Conservation (phyloP, 1,284 basidiomycete species). For the Fomitopsis betulina region DNA sequence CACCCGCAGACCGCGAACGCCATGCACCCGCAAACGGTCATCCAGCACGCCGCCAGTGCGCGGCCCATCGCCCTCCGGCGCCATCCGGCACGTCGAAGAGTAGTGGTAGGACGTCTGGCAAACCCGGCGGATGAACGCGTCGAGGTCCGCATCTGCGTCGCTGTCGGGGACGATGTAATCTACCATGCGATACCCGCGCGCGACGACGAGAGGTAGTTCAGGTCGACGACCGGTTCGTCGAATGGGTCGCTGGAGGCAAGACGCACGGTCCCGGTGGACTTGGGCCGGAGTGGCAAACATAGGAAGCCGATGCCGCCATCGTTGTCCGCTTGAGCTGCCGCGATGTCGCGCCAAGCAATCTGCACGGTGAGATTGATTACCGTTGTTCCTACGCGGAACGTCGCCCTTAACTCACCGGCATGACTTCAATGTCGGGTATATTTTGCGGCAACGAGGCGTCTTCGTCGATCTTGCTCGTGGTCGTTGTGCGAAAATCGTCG, state of each 20-base stretch:
- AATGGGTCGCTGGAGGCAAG: constrained; percentile 29
- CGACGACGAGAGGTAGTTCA: constrained; percentile 14
- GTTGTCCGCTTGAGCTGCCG: neutral
- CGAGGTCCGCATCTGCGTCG: constrained; percentile 22
- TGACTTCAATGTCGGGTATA: constrained; percentile 34
- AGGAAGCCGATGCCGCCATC: constrained; percentile 24
- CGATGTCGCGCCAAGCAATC: constrained; percentile 1
- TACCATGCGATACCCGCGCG: constrained; percentile 27
- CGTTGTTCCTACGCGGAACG: neutral
- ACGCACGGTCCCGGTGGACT: constrained; percentile 29
- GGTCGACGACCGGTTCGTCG: constrained; percentile 11
- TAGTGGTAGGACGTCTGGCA: constrained; percentile 32
- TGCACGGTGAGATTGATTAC: neutral
- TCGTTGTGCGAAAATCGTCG: constrained; percentile 14
- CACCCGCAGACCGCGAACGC: constrained; percentile 35
- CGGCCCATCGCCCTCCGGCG: constrained; percentile 21
- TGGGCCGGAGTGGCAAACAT: constrained; percentile 24
- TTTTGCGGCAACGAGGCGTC: constrained; percentile 1
- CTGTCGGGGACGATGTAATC: constrained; percentile 25
- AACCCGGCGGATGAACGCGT: constrained; percentile 20
- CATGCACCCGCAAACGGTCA: constrained; percentile 43
- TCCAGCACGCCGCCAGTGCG: constrained; percentile 31
- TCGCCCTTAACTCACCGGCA: constrained; percentile 18
- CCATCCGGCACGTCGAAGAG: constrained; percentile 35
- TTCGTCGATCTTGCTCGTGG: constrained; percentile 14